Conservation (phyloP, 2,329 filamentous ascomycete species). For the Cladobotryum mycophilum region DNA sequence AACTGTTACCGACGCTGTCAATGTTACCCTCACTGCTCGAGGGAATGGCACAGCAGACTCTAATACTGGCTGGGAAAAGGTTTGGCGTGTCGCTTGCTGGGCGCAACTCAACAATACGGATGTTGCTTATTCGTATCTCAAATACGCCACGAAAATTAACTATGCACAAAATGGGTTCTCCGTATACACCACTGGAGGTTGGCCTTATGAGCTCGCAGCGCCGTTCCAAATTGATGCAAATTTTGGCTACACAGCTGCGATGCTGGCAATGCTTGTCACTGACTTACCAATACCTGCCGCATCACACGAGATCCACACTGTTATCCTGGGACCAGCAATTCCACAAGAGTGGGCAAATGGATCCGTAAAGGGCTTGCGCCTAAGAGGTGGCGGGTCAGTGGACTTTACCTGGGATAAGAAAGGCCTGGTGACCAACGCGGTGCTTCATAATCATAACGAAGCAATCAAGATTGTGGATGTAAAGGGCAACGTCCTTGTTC, state of each 20-base stretch:
- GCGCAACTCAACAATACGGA: background rate
- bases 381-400: conserved; percentile 10
- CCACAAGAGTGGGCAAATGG: conserved; percentile 10
- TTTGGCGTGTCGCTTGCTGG: background rate
- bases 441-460: background rate
- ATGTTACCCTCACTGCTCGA: too few species aligned
- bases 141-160: too few species aligned
- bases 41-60: too few species aligned
- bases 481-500: too few species aligned
- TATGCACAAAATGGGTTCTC: conserved; percentile 1
- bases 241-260: conserved; percentile 16
- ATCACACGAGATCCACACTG: conserved; percentile 4
- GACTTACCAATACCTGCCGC: conserved; percentile 5
- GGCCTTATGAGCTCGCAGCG: conserved; percentile 6
- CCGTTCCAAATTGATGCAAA: conserved; percentile 26
- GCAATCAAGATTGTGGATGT: too few species aligned
- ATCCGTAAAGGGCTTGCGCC: conserved; percentile 5
- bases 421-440: conserved; percentile 3
- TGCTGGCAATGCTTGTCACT: conserved; percentile 8
- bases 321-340: conserved; percentile 9
- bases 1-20: too few species aligned
- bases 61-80: background rate
- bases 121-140: background rate
- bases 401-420: conserved; percentile 10
- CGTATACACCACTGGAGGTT: conserved; percentile 3